Base-by-base conservation (phyloP, 805 yeast species). In the Ogataea trehaloabstinens region DNA sequence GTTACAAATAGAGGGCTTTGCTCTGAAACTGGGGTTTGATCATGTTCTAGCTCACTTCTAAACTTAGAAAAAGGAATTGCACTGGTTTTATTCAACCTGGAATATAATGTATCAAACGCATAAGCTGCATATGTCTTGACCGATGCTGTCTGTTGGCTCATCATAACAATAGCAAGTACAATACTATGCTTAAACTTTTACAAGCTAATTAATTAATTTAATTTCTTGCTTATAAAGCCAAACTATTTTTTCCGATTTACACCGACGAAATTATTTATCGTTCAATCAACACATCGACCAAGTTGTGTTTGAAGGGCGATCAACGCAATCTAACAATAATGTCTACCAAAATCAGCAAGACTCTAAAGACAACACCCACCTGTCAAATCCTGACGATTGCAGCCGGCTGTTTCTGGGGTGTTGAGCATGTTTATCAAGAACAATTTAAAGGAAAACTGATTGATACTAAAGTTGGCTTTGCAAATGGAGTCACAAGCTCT, bases 391-490 rank as follows among this genome's bases (percentile, higher is more conserved):
- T 79, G 29, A 82, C 89, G 0, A 60, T 73, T 22, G 77, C 80
- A 4, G 80, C 77, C 0, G 82, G 81, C 3, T 85, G 95, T 55
- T 85, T 84, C 66, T 85, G 95, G 95, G 95, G 95, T 15, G 88
- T 84, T 11, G 97, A 91, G 53, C 85, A 82, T 49, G 79, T 90
- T 19, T 89, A 76, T 67, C 67, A 82, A 46, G 86, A 85, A 59
- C 73, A 85, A 48, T 85, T 78, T 54, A 74, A 70, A 13, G 70
- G 64, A 37, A 88, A 87, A 22, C 61, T 91, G 16, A 57, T 82
- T 8, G 96, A 86, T 56, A 71, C 81, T 31, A 80, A 78, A 56
- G 98, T 91, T 10, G 99, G 99, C 2, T 93, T 82, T 61, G 85
- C 95, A 32, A 95, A 93, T 48, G 98, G 98, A 8, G 43, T 49